Evolutionary conservation across 768 basidiomycete genomes (phyloP), one percentile per base, ranked within the genome.

Genomic region (Xerocomus spinulosus): DNA sequence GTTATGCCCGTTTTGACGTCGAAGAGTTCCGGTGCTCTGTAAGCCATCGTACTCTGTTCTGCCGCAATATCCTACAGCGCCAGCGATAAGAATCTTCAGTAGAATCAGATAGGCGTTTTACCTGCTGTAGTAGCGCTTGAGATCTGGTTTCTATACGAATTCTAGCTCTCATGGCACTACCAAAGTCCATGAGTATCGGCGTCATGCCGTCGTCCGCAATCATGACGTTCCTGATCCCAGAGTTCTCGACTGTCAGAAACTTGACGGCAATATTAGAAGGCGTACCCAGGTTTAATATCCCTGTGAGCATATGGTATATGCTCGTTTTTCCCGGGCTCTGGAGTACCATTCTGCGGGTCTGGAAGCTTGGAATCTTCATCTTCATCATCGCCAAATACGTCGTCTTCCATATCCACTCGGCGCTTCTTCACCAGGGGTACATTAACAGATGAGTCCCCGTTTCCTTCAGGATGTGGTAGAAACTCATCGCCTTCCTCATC

Each of bases 1-100:
- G 74, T 80, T 33, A 78, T 72, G 20, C 90, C 91, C 5, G 93
- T 97, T 65, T 95, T 95, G 47, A 96, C 94, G 58, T 99, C 96
- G 63, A 97, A 99, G 18, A 99, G 74, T 62, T 99, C 96, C 0
- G 96, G 96, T 2, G 96, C 94, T 17, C 96, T 84, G 59, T 95
- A 99, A 0, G 96, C 90, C 96, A 99, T 98, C 12, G 93, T 92
- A 55, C 92, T 95, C 67, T 95, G 94, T 67, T 99, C 96, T 15
- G 92, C 92, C 3, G 96, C 96, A 53, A 95, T 82, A 64, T 99
- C 96, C 80, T 89, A 49, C 17, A 50, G 23, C 25, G 37, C n/a
- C 9, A 21, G n/a, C 10, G 24, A 46, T 45, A 39, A 44, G 51
- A 42, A 44, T 20, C 25, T 10, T 21, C 12, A 29, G 18, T 20